Evolutionary conservation across 495 filamentous ascomycete genomes (phyloP), one percentile per base, ranked within the genome.

Genomic region (Aspergillus funiculosus): DNA sequence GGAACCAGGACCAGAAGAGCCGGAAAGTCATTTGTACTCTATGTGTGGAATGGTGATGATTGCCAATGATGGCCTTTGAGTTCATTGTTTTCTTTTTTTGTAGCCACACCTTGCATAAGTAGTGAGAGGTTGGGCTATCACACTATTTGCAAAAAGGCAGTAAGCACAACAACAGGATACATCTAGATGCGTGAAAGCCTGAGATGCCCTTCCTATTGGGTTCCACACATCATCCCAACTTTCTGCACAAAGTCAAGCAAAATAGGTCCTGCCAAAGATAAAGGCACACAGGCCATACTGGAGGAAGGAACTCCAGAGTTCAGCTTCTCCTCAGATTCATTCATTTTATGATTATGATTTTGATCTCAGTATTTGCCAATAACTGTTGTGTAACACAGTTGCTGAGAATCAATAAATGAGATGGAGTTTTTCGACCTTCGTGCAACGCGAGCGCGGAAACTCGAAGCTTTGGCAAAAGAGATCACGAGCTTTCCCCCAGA

Each of bases 341-440:
- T 43, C 18, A 18, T 32, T 25, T 43, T n/a, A n/a, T n/a, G n/a
- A n/a, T n/a, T n/a, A n/a, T n/a, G n/a, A n/a, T 30, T 43, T 21
- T 14, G 10, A 27, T 29, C 10, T 43, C 8, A 20, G 31, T 34
- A 20, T 26, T 19, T 11, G 8, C 6, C 29, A 31, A 22, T 21
- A 20, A 13, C 29, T 48, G 46, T 29, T 19, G 46, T 48, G 46
- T 41, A 41, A 48, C 46, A 20, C 25, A 22, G 20, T 31, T 9
- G 9, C 11, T n/a, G 17, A 39, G 24, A 9, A 14, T 36, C 35
- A 15, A 31, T 39, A 39, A 48, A 48, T 40, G 28, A 40, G 46
- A 41, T 14, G 34, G 21, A 3, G 20, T 5, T 17, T 26, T 27
- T 39, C 17, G 26, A 24, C 11, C 27, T 46, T 18, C 35, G 25